Evolutionary conservation across 1,284 basidiomycete species (phyloP), one percentile per base, ranked within the genome.

Genomic region (Athelia psychrophila): DNA sequence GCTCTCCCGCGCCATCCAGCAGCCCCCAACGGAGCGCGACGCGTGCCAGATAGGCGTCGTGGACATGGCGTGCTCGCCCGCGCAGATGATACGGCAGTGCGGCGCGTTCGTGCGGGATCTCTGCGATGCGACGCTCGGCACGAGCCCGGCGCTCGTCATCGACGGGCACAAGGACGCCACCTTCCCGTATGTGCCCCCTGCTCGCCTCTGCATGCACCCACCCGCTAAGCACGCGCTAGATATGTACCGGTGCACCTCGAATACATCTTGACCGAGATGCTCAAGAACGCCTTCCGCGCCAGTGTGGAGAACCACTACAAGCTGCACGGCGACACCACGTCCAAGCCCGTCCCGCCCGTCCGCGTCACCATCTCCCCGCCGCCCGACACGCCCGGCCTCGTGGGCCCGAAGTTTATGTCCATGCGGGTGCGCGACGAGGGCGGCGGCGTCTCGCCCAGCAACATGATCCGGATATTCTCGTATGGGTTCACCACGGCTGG

Each of bases 271-370:
- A 92, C 90, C 2, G 91, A 93, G 65, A 80, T 93, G 44, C 76
- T 93, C 44, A 95, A 95, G 69, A 95, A 95, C 64, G 81, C 91
- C 0, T 96, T 93, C 70, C 86, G 93, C 23, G 93, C 93, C 3
- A 94, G 91, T 0, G 84, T 91, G n/a, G 91, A 94, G 61, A 80
- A 82, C 54, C 80, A 90, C 54, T 71, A 74, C 54, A 78, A 78
- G 51, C 65, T 66, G 2, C 59, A 73, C 51, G 71, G 71, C 40
- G 54, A 63, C 13, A 64, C 66, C 22, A 67, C 72, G 32, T 27
- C 67, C 1, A 56, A 58, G 2, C 49, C 66, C 5, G 67, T 91
- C 4, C 80, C 91, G 0, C 84, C 88, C 2, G 80, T 95, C 6
- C 70, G 71, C 23, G 79, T 93, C 38, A 93, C 92, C 1, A 78